A percentile compares a stretch with the other conserved stretches of the same genome.
These are phyloP conservation scores for Uromyces viciae-fabae DNA, from an alignment of 1,284 basidiomycete genomes.

Conservation along the genomic window DNA sequence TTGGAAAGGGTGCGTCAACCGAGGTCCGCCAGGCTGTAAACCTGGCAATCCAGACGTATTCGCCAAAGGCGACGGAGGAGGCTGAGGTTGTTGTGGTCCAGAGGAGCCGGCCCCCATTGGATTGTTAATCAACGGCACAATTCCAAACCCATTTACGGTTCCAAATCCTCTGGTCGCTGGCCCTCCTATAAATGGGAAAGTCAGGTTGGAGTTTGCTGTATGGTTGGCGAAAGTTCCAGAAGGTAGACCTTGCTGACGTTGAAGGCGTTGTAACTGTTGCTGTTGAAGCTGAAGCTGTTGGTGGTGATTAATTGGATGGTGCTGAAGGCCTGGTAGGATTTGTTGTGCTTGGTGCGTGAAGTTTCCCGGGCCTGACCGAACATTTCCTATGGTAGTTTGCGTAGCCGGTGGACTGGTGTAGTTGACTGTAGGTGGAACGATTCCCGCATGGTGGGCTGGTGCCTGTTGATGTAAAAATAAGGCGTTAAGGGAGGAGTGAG, in stretches of 20 bases:
- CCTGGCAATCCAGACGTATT: background rate
- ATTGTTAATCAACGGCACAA: constrained; percentile 11
- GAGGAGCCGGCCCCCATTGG: background rate
- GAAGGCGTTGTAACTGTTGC: background rate
- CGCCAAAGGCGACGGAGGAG: background rate
- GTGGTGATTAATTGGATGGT: constrained; percentile 10
- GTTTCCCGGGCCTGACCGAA: background rate
- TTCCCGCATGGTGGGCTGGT: constrained; percentile 11
- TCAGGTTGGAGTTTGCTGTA: background rate
- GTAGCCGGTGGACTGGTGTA: background rate
- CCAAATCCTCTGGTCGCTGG: background rate
- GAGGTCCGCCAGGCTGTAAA: background rate
- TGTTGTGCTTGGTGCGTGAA: constrained; percentile 14
- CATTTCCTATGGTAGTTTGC: background rate
- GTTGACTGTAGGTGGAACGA: constrained; percentile 14
- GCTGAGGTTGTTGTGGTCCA: constrained; percentile 1
- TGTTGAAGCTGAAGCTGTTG: constrained; percentile 23
- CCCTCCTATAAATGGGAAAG: constrained; percentile 22
- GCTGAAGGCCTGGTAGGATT: constrained; percentile 19
- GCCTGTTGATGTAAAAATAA: constrained; percentile 16
- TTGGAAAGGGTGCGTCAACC: background rate
- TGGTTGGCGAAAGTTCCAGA: constrained; percentile 2
- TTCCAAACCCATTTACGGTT: background rate
- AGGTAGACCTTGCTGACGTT: constrained; percentile 12
- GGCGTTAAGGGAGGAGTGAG: constrained; percentile 23